Conservation (phyloP, 192 early-diverging fungal genomes). For the Coemansia sp. region DNA sequence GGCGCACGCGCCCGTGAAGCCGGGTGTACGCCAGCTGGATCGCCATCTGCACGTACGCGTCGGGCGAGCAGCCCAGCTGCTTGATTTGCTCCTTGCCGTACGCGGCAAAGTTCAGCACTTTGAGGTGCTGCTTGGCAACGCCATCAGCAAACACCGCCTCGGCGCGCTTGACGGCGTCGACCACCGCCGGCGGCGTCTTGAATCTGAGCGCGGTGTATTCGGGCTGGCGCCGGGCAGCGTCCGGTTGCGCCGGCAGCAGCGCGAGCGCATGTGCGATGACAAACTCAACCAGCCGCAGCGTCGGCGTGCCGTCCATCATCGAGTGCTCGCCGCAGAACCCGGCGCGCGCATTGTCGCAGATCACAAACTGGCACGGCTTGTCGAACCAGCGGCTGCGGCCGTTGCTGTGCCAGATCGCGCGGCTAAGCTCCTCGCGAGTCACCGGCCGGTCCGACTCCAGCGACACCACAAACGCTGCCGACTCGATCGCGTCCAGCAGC, state of each 20-base stretch:
- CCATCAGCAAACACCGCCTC: constrained; percentile 69
- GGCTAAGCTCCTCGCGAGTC: constrained; percentile 85
- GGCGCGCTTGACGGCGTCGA: constrained; percentile 59
- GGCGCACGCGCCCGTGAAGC: constrained; percentile 67
- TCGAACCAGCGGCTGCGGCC: constrained; percentile 97
- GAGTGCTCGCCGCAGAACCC: constrained; percentile 95
- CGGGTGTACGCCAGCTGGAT: constrained; percentile 96
- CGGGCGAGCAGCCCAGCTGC: constrained; percentile 69
- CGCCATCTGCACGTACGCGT: constrained; percentile 84
- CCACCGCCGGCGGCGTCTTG: constrained; percentile 56
- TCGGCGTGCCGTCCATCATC: constrained; percentile 94
- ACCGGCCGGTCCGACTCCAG: constrained; percentile 82
- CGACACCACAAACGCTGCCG: constrained; percentile 83
- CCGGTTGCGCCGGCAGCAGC: constrained; percentile 55
- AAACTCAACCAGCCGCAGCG: constrained; percentile 80
- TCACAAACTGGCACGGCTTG: constrained; percentile 93
- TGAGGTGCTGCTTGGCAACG: constrained; percentile 74
- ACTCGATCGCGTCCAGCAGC: constrained; percentile 82
- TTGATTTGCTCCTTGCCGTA: constrained; percentile 97
- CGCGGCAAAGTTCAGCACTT: constrained; percentile 75
- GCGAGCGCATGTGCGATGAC: constrained; percentile 49
- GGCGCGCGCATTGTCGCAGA: constrained; percentile 93
- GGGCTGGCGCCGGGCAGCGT: background rate
- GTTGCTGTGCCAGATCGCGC: constrained; percentile 90
- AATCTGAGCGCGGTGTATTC: constrained; percentile 63